phyloP scores from a whole-genome alignment of 2,329 filamentous ascomycete species.

The Botrytis porri region DNA sequence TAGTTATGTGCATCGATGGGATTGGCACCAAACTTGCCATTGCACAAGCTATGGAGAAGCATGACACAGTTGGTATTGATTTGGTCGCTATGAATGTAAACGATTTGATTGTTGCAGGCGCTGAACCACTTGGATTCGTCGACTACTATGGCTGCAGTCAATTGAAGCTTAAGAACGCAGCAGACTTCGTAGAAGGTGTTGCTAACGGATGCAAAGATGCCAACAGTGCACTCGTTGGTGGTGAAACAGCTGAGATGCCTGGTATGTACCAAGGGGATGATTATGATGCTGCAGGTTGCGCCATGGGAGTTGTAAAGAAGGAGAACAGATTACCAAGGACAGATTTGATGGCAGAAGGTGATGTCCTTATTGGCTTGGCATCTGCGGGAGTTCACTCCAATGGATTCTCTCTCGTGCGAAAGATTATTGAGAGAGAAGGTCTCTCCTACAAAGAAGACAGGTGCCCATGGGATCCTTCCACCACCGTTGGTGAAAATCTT shows the following conservation, averaged over 20 bases:
- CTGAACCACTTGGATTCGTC: conserved; percentile 91
- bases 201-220: conserved; percentile 82
- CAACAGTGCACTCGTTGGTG: conserved; percentile 88
- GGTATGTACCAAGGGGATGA: conserved; percentile 81
- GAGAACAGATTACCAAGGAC: conserved; percentile 72
- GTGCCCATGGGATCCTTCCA: conserved; percentile 70
- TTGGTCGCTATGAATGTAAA: conserved; percentile 88
- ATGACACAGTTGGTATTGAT: conserved; percentile 93
- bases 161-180: conserved; percentile 73
- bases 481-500: conserved; percentile 69
- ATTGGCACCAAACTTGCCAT: conserved; percentile 97
- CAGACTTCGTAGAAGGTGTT: conserved; percentile 87
- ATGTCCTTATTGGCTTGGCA: conserved; percentile 79
- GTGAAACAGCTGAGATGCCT: conserved; percentile 98
- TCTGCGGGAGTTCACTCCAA: conserved; percentile 93
- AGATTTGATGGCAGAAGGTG: conserved; percentile 73
- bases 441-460: conserved; percentile 68
- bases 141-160: conserved; percentile 96
- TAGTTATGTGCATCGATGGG: conserved; percentile 94
- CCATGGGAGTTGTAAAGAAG: conserved; percentile 75
- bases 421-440: conserved; percentile 72
- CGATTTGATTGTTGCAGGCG: conserved; percentile 92
- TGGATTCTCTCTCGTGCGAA: conserved; percentile 93
- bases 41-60: conserved; percentile 83
- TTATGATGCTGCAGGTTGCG: conserved; percentile 90